phyloP scores from a whole-genome alignment of 2,329 filamentous ascomycete species.

The Trichoderma aggressivum region DNA sequence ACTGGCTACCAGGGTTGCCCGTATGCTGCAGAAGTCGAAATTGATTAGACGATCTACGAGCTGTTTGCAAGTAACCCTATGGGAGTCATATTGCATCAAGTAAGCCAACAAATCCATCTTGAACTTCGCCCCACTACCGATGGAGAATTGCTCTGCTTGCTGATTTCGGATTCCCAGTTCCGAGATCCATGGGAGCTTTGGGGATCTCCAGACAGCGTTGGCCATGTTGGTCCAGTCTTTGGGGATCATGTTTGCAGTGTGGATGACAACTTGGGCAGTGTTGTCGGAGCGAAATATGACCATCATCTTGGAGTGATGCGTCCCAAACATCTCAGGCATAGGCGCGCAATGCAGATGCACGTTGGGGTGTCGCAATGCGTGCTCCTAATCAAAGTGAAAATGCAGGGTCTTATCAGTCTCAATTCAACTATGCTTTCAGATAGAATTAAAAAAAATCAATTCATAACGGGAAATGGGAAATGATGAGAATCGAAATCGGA shows the following conservation, averaged over 20 bases:
- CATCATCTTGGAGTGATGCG: conserved; percentile 85
- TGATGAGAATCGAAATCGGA: neutral
- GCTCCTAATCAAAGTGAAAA: conserved; percentile 47
- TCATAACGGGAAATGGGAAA: neutral
- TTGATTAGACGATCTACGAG: conserved; percentile 55
- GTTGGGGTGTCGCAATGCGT: conserved; percentile 61
- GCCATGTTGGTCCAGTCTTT: conserved; percentile 87
- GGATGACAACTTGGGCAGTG: conserved; percentile 73
- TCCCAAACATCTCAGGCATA: conserved; percentile 82
- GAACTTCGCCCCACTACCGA: conserved; percentile 66
- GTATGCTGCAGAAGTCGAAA: conserved; percentile 69
- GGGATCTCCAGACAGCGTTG: conserved; percentile 78
- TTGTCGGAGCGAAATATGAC: conserved; percentile 76
- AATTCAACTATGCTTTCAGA: neutral
- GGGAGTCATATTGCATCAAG: conserved; percentile 63
- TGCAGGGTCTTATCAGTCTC: neutral
- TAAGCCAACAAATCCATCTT: conserved; percentile 74
- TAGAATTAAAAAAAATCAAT: accelerated
- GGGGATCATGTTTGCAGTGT: conserved; percentile 88
- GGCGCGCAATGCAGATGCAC: conserved; percentile 69
- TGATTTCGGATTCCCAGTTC: neutral
- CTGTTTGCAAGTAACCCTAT: conserved; percentile 48
- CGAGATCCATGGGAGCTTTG: conserved; percentile 55
- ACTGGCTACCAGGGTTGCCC: conserved; percentile 72
- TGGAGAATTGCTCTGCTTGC: conserved; percentile 15